A percentile compares a stretch with the other conserved stretches of the same genome.
phyloP scores from a whole-genome alignment of 352 stramenopile genomes.

The Halophytophthora polymorphica region DNA sequence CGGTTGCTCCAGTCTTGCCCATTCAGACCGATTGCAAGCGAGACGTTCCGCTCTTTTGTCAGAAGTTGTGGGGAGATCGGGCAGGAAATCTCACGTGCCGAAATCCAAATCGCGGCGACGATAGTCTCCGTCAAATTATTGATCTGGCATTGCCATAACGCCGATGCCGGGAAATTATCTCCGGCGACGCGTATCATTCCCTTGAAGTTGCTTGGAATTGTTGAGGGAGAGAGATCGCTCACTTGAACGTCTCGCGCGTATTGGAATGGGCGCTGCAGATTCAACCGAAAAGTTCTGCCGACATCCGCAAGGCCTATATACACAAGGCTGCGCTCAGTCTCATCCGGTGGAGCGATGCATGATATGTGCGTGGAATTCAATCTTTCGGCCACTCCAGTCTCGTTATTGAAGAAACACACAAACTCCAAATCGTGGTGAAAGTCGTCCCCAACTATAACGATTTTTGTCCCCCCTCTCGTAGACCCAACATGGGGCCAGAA shows the following conservation, averaged over 20 bases:
- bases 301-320: conserved; percentile 23
- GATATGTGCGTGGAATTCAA: conserved; percentile 27
- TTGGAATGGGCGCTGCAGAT: conserved; percentile 26
- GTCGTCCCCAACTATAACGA: conserved; percentile 25
- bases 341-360: conserved; percentile 21
- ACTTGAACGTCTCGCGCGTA: conserved; percentile 27
- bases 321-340: conserved; percentile 1
- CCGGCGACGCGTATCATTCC: conserved; percentile 27
- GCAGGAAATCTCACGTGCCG: conserved; percentile 28
- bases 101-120: conserved; percentile 20
- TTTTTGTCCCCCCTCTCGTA: conserved; percentile 28
- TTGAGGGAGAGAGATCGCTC: conserved; percentile 7
- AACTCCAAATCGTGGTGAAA: conserved; percentile 22
- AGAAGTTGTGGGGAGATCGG: conserved; percentile 6
- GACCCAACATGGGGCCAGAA: conserved; percentile 32
- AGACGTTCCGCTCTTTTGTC: background rate
- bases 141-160: conserved; percentile 26
- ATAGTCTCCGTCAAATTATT: background rate
- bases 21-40: conserved; percentile 41
- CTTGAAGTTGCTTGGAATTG: conserved; percentile 37
- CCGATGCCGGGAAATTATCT: conserved; percentile 15
- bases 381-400: conserved; percentile 7
- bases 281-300: conserved; percentile 15
- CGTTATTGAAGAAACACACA: conserved; percentile 32
- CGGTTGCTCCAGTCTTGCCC: conserved; percentile 39